These are phyloP conservation scores for Gloeopeniophorella convolvens DNA, from an alignment of 768 basidiomycete species.

Conservation along the genomic window DNA sequence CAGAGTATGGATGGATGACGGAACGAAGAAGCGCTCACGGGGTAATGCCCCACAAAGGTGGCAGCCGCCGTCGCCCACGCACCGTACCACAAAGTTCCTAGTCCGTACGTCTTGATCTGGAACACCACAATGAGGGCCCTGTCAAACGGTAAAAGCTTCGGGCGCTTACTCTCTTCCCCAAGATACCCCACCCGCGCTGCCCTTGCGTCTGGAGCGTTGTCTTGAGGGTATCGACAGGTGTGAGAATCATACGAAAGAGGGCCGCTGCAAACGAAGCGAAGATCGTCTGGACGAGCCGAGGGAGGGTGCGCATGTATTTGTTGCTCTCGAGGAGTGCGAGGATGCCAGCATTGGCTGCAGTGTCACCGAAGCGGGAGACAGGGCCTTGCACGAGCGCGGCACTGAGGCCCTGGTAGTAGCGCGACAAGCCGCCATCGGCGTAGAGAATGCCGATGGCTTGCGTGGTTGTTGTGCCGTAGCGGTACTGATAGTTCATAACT, in stretches of 20 bases:
- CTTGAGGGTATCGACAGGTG: slow-evolving; percentile 91
- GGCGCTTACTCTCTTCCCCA: slow-evolving; percentile 53
- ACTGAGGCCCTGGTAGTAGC: slow-evolving; percentile 83
- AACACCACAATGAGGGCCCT: not conserved
- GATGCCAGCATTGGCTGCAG: slow-evolving; percentile 90
- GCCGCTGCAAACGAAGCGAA: slow-evolving; percentile 79
- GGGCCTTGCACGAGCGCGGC: slow-evolving; percentile 88
- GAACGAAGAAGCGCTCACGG: slow-evolving; percentile 40
- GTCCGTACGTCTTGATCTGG: slow-evolving; percentile 67
- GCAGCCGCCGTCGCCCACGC: slow-evolving; percentile 89
- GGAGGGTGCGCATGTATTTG: slow-evolving; percentile 57
- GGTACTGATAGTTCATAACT: slow-evolving; percentile 95
- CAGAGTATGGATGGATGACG: not conserved
- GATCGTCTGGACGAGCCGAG: slow-evolving; percentile 62
- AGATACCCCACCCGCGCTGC: slow-evolving; percentile 53
- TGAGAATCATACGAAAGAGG: slow-evolving; percentile 82
- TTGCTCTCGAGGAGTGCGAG: slow-evolving; percentile 79
- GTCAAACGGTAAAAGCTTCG: not conserved
- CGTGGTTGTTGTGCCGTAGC: slow-evolving; percentile 73
- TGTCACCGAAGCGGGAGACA: slow-evolving; percentile 86
- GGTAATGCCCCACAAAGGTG: slow-evolving; percentile 90
- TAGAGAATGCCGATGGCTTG: slow-evolving; percentile 62
- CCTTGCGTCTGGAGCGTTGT: slow-evolving; percentile 95
- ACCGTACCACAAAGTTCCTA: slow-evolving; percentile 82
- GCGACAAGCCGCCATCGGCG: slow-evolving; percentile 68